Conservation (phyloP, 495 filamentous ascomycete species). For the Penicillium diatomitis region DNA sequence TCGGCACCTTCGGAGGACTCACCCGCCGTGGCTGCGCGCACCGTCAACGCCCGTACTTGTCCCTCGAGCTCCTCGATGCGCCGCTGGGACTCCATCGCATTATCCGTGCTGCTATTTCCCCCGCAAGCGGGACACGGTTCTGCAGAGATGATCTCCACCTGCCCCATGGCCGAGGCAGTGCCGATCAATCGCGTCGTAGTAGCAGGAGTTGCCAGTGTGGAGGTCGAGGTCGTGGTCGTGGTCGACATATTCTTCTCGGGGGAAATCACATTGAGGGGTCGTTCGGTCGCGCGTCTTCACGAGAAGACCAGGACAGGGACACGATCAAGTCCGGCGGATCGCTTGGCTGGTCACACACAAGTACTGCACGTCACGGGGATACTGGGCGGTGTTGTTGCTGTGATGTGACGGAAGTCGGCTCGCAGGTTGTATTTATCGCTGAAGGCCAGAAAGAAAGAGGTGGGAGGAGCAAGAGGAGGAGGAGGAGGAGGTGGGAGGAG, state of each 20-base stretch:
- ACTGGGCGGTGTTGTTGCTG: too few relatives aligned
- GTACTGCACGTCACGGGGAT: too few relatives aligned
- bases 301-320: neutral
- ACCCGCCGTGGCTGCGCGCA: conserved; percentile 72
- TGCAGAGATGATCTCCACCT: conserved; percentile 17
- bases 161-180: conserved; percentile 23
- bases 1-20: conserved; percentile 13
- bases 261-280: neutral
- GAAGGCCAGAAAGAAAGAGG: too few relatives aligned
- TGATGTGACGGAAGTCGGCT: too few relatives aligned
- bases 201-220: too few relatives aligned
- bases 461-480: too few relatives aligned
- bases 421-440: too few relatives aligned
- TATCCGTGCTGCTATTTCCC: conserved; percentile 26
- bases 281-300: conserved; percentile 11
- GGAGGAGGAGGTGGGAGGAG: too few relatives aligned
- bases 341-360: too few relatives aligned
- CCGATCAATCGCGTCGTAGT: conserved; percentile 15
- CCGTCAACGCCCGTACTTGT: conserved; percentile 63
- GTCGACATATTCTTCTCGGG: conserved; percentile 22
- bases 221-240: conserved; percentile 20
- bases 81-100: conserved; percentile 45
- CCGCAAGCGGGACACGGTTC: conserved; percentile 41
- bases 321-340: neutral
- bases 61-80: conserved; percentile 74